Evolutionary conservation across 306 rosid species (phyloP).

Genomic region (Crataegus laevigata): DNA sequence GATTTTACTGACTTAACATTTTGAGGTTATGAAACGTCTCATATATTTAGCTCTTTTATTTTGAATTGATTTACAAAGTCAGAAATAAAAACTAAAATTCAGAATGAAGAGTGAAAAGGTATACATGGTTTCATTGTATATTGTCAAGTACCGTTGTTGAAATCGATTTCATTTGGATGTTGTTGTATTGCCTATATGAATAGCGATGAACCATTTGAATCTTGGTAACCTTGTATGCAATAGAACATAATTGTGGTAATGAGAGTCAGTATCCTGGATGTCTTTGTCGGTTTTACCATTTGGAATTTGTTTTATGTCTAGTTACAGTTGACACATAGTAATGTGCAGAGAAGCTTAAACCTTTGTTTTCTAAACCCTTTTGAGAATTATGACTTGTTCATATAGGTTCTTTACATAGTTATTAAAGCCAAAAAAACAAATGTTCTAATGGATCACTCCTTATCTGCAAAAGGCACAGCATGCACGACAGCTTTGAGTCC

Average conservation of each 20-base stretch:
- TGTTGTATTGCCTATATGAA: background rate
- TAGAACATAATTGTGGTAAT: background rate
- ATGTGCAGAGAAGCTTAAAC: background rate
- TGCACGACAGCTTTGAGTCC: background rate
- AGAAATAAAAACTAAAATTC: background rate
- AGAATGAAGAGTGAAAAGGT: background rate
- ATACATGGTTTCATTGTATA: background rate
- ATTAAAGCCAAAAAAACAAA: constrained; percentile 20
- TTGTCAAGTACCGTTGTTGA: background rate
- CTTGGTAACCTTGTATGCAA: background rate
- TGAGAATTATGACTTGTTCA: background rate
- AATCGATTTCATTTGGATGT: background rate
- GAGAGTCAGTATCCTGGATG: background rate
- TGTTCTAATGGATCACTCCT: constrained; percentile 33
- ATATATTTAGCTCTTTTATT: background rate
- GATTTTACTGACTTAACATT: background rate
- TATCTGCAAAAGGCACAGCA: constrained; percentile 22
- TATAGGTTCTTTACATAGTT: constrained; percentile 2
- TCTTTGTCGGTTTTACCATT: background rate
- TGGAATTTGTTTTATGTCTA: background rate
- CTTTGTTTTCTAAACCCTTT: background rate
- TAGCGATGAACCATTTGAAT: background rate
- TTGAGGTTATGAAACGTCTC: background rate
- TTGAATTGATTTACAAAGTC: background rate
- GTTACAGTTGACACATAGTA: background rate